Percentiles rank a stretch among this genome's conserved stretches.
phyloP scores from a whole-genome alignment of 352 stramenopile species.

The Peronospora farinosa region DNA sequence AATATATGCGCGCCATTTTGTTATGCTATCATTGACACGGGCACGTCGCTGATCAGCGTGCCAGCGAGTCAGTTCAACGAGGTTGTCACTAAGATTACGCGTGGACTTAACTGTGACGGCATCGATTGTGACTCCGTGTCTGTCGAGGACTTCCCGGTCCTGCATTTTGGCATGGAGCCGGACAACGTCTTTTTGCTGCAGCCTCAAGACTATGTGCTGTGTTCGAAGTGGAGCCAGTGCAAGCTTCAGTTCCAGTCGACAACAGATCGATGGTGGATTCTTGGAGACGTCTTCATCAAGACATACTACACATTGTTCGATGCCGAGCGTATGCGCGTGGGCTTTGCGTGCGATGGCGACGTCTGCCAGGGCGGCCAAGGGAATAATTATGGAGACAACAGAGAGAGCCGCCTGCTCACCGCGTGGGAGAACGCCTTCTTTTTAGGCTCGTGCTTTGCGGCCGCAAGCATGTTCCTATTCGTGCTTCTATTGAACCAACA shows the following conservation, averaged over 20 bases:
- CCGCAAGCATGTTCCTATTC: conserved; percentile 72
- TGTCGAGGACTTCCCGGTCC: conserved; percentile 52
- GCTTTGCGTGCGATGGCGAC: conserved; percentile 81
- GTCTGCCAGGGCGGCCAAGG: conserved; percentile 69
- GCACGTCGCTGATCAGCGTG: conserved; percentile 81
- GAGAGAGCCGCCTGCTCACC: conserved; percentile 36
- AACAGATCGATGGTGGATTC: conserved; percentile 81
- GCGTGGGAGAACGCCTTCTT: conserved; percentile 65
- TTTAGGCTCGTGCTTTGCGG: conserved; percentile 60
- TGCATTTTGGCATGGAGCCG: conserved; percentile 75
- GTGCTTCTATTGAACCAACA: conserved; percentile 80
- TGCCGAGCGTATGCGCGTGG: conserved; percentile 79
- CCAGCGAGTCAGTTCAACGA: conserved; percentile 62
- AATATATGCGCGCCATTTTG: conserved; percentile 76
- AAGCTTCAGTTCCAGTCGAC: conserved; percentile 75
- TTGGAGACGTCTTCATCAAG: conserved; percentile 88
- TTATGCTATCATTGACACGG: conserved; percentile 86
- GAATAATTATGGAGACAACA: conserved; percentile 47
- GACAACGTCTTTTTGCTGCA: conserved; percentile 84
- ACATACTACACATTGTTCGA: conserved; percentile 91
- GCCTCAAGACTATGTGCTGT: conserved; percentile 73
- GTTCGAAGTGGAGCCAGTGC: conserved; percentile 66
- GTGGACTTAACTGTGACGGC: conserved; percentile 57
- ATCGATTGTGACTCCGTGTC: conserved; percentile 52
- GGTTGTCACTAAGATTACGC: conserved; percentile 55